A percentile compares a stretch with the other conserved stretches of the same genome.
These are phyloP conservation scores for Pholiota molesta DNA, from an alignment of 768 basidiomycete genomes.

Conservation along the genomic window DNA sequence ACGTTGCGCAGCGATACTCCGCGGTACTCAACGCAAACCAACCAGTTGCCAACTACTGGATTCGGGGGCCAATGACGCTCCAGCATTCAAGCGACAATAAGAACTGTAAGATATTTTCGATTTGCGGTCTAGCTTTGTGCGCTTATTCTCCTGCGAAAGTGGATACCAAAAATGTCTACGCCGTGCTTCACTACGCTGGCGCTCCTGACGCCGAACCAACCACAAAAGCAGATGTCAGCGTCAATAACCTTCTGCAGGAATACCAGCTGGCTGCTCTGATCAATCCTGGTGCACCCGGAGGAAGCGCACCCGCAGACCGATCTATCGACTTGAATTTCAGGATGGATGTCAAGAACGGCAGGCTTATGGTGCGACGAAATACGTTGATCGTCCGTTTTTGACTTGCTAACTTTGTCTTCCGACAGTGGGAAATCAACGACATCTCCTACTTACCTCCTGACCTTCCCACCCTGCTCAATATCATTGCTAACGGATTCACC, in stretches of 20 bases:
- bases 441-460: slow-evolving; percentile 39
- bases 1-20: slow-evolving; percentile 55
- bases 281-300: slow-evolving; percentile 27
- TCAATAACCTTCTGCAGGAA: slow-evolving; percentile 18
- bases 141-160: slow-evolving; percentile 10
- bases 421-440: slow-evolving; percentile 33
- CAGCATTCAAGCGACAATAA: slow-evolving; percentile 33
- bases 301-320: slow-evolving; percentile 20
- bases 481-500: slow-evolving; percentile 24
- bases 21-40: slow-evolving; percentile 44
- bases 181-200: slow-evolving; percentile 42
- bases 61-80: slow-evolving; percentile 38
- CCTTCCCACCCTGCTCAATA: slow-evolving; percentile 52
- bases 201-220: slow-evolving; percentile 37
- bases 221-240: slow-evolving; percentile 28
- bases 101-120: slow-evolving; percentile 29
- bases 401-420: background rate
- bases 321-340: slow-evolving; percentile 25
- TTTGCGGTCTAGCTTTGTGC: background rate
- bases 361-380: slow-evolving; percentile 11
- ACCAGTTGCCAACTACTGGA: slow-evolving; percentile 49
- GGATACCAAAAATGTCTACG: slow-evolving; percentile 26
- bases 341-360: slow-evolving; percentile 19
- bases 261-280: slow-evolving; percentile 11
- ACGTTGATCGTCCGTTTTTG: background rate